phyloP scores from a whole-genome alignment of 768 basidiomycete species.

The Naematelia encephala region DNA sequence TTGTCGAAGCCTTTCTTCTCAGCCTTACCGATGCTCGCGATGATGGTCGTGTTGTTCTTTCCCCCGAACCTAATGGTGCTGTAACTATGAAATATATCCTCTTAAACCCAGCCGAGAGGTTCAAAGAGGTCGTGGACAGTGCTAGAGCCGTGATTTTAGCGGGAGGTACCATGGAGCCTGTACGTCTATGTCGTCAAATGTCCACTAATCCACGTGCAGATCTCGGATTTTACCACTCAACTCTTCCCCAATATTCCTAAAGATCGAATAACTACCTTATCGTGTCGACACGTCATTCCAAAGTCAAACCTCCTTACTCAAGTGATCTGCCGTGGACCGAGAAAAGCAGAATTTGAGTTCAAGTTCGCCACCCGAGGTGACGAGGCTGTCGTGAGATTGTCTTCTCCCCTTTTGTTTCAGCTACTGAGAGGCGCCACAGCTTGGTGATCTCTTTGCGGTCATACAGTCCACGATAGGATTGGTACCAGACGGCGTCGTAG shows the following conservation, averaged over 20 bases:
- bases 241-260: constrained; percentile 66
- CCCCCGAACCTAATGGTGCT: constrained; percentile 46
- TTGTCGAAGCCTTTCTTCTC: constrained; percentile 72
- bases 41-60: constrained; percentile 73
- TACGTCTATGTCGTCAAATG: constrained; percentile 55
- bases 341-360: constrained; percentile 71
- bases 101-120: constrained; percentile 83
- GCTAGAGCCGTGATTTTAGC: constrained; percentile 85
- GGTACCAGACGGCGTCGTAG: constrained; percentile 81
- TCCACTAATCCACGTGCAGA: constrained; percentile 56
- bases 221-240: constrained; percentile 79
- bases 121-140: constrained; percentile 73
- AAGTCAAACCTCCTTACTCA: constrained; percentile 70
- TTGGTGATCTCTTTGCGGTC: constrained; percentile 77
- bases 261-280: constrained; percentile 70
- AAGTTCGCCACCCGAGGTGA: constrained; percentile 73
- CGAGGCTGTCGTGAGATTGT: constrained; percentile 59
- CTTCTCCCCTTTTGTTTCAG: background rate
- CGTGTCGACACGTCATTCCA: constrained; percentile 90
- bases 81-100: constrained; percentile 84
- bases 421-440: constrained; percentile 52
- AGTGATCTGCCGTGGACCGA: constrained; percentile 70
- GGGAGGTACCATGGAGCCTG: constrained; percentile 98
- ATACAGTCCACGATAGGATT: constrained; percentile 74
- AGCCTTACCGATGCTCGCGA: constrained; percentile 75